These are phyloP conservation scores for Neurospora pannonica DNA, from an alignment of 495 filamentous ascomycete genomes.

Conservation along the genomic window DNA sequence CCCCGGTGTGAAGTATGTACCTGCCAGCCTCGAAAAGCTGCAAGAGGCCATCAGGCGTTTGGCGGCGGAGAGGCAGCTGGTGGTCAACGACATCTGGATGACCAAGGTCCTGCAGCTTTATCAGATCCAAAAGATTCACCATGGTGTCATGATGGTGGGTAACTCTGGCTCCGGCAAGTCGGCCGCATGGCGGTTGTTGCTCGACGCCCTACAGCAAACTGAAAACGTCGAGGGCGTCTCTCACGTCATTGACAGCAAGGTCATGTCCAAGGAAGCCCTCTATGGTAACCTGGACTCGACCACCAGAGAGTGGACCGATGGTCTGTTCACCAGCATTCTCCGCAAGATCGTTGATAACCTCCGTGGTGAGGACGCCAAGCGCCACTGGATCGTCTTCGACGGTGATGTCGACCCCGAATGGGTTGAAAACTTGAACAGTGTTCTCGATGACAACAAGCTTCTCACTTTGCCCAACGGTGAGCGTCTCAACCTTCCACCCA, in stretches of 20 bases:
- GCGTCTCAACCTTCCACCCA: conserved; percentile 83
- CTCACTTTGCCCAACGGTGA: conserved; percentile 95
- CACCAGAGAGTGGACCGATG: conserved; percentile 96
- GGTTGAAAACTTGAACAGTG: conserved; percentile 99
- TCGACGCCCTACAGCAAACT: conserved; percentile 82
- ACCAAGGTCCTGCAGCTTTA: conserved; percentile 92
- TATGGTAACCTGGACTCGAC: conserved; percentile 95
- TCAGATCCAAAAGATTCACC: conserved; percentile 94
- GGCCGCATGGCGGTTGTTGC: conserved; percentile 84
- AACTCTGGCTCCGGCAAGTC: conserved; percentile 94
- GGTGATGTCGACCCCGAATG: conserved; percentile 98
- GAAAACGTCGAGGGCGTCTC: conserved; percentile 89
- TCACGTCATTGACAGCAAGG: conserved; percentile 97
- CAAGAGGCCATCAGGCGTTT: conserved; percentile 72
- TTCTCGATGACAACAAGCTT: conserved; percentile 96
- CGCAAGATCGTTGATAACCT: conserved; percentile 98
- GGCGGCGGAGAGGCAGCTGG: conserved; percentile 70
- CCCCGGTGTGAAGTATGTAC: conserved; percentile 85
- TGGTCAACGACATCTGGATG: conserved; percentile 91
- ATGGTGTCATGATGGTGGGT: conserved; percentile 99
- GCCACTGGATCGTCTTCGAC: conserved; percentile 99
- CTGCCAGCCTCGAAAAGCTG: conserved; percentile 71
- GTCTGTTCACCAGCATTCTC: conserved; percentile 93
- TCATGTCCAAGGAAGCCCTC: conserved; percentile 97
- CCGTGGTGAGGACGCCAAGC: conserved; percentile 88